Evolutionary conservation across 2,329 filamentous ascomycete genomes (phyloP), one percentile per base, ranked within the genome.

Genomic region (Fusarium heterosporum): DNA sequence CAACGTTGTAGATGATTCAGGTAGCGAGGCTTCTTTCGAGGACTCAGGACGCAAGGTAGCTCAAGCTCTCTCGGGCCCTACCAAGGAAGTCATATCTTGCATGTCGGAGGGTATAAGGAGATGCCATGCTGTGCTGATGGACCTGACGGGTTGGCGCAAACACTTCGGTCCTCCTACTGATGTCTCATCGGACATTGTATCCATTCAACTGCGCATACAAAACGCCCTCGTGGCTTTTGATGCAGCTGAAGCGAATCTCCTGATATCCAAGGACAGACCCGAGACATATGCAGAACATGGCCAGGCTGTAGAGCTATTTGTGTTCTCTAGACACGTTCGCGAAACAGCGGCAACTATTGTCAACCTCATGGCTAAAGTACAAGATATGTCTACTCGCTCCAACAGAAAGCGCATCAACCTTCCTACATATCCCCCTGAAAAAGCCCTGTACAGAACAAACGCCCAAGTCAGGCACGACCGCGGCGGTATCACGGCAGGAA

Each of bases 401-500:
- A 74, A 75, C 55, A 74, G 78, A 61, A 81, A 78, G 55, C 77
- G 76, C 6, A 66, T 87, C 12, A 80, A 85, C 55, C 72, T 82
- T 2, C 85, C 86, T 5, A 83, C 82, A 1, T 87, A 88, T 62
- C 83, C 85, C 0, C 78, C 84, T n/a, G 68, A 71, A 42, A 88
- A 88, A 69, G 79, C 84, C 6, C 55, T 87, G 3, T 81, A 85
- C 64, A 78, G 85, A 32, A 82, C 83, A 8, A 88, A 87, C 68
- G 79, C 82, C 4, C 85, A 87, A 64, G 85, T 88, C 6, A 79
- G 85, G 30, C 86, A 88, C 65, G 86, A 89, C 69, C 79, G 85
- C 61, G 86, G 86, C 17, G 85, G 85, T 25, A 79, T 86, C 19
- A 87, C 85, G 6, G 85, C 85, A 7, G 84, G 84, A 72, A 76